Evolutionary conservation across 345 rosid species (phyloP).

Genomic region (Arabis hirsuta): DNA sequence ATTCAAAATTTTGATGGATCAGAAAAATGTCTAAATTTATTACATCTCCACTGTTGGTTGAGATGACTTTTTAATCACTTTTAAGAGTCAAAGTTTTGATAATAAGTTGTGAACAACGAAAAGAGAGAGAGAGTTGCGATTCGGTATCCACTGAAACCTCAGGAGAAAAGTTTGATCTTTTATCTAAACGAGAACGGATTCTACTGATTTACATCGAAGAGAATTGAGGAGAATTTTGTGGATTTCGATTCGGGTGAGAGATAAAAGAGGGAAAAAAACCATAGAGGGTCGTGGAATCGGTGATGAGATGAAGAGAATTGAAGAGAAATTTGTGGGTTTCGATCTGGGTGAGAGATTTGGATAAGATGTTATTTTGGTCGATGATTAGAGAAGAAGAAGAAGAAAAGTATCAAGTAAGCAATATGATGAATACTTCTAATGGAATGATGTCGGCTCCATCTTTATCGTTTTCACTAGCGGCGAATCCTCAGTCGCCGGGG

Average conservation of each 20-base stretch:
- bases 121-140: conserved; percentile 46
- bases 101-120: not conserved
- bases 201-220: conserved; percentile 20
- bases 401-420: conserved; percentile 10
- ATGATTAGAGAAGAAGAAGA: conserved; percentile 36
- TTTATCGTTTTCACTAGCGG: conserved; percentile 71
- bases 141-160: conserved; percentile 59
- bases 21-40: no score
- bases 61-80: conserved; percentile 43
- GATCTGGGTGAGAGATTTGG: no score
- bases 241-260: conserved; percentile 20
- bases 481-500: conserved; percentile 82
- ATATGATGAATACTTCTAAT: conserved; percentile 79
- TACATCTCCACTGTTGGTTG: conserved; percentile 49
- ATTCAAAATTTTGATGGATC: no score
- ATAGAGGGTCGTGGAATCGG: conserved; percentile 51
- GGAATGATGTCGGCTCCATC: conserved; percentile 86
- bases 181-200: conserved; percentile 9
- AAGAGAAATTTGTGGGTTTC: no score
- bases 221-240: not conserved
- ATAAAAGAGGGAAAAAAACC: conserved; percentile 35
- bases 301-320: conserved; percentile 51
- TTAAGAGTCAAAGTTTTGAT: conserved; percentile 17
- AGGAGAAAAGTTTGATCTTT: conserved; percentile 25
- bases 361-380: conserved; percentile 41